Conservation (phyloP, 306 rosid species). For the Castanea sativa region DNA sequence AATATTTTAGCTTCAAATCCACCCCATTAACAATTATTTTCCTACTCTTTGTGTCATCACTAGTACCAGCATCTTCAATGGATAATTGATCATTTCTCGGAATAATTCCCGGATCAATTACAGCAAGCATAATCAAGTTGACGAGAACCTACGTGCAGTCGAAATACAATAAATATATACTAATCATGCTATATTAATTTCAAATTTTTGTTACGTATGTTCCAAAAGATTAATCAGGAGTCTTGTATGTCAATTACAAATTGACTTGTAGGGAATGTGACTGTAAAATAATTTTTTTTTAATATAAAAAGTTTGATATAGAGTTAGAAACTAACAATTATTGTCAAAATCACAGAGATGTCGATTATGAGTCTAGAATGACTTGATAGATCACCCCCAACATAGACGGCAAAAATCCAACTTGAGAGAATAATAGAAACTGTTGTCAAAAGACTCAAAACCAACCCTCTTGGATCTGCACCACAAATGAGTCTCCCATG, state of each 20-base stretch:
- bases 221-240: no score
- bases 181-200: conserved; percentile 1
- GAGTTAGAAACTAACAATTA: conserved; percentile 17
- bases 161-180: neutral
- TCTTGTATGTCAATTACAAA: no score
- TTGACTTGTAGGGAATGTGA: no score
- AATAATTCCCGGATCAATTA: conserved; percentile 36
- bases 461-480: conserved; percentile 36
- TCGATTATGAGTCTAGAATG: conserved; percentile 18
- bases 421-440: conserved; percentile 33
- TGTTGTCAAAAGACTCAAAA: conserved; percentile 7
- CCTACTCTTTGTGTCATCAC: conserved; percentile 12
- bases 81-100: conserved; percentile 26
- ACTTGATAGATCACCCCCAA: conserved; percentile 25
- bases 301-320: no score
- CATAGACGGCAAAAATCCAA: conserved; percentile 30
- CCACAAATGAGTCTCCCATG: conserved; percentile 38
- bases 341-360: conserved; percentile 17
- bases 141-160: conserved; percentile 35
- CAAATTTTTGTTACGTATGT: no score
- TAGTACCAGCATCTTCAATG: conserved; percentile 1
- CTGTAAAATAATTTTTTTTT: no score
- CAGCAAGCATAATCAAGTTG: conserved; percentile 25
- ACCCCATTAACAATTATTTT: conserved; percentile 22
- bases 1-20: conserved; percentile 28